phyloP scores from a whole-genome alignment of 1,284 basidiomycete species.

The Ustilago tritici region DNA sequence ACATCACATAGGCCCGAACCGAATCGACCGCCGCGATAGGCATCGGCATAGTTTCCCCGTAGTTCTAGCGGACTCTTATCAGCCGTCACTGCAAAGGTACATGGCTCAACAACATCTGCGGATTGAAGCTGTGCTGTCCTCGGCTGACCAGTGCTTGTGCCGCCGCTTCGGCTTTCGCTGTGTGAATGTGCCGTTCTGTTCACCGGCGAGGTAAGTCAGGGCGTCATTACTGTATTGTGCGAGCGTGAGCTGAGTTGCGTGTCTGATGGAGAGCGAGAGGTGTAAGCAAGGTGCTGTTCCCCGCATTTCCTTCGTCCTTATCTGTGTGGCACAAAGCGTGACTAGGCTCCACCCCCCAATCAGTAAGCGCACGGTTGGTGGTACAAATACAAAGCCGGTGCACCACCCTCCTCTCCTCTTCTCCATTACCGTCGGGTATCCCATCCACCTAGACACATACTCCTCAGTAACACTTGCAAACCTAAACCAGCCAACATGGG shows the following conservation, averaged over 20 bases:
- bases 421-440: neutral
- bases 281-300: slow-evolving; percentile 1
- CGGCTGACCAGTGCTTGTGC: slow-evolving; percentile 10
- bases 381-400: slow-evolving; percentile 13
- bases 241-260: neutral
- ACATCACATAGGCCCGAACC: no score
- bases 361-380: neutral
- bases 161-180: slow-evolving; percentile 10
- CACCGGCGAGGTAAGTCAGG: neutral
- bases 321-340: slow-evolving; percentile 2
- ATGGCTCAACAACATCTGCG: neutral
- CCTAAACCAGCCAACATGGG: slow-evolving; percentile 20
- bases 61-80: slow-evolving; percentile 4
- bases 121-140: slow-evolving; percentile 3
- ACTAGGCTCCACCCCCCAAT: slow-evolving; percentile 13
- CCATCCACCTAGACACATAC: neutral
- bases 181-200: slow-evolving; percentile 1
- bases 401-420: neutral
- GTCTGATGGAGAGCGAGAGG: neutral
- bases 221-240: neutral
- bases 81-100: slow-evolving; percentile 17
- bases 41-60: no score
- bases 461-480: neutral
- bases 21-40: no score
- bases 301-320: slow-evolving; percentile 17